A percentile compares a stretch with the other conserved stretches of the same genome.
phyloP scores from a whole-genome alignment of 192 early-diverging fungal species.

The Umbelopsis vinacea region DNA sequence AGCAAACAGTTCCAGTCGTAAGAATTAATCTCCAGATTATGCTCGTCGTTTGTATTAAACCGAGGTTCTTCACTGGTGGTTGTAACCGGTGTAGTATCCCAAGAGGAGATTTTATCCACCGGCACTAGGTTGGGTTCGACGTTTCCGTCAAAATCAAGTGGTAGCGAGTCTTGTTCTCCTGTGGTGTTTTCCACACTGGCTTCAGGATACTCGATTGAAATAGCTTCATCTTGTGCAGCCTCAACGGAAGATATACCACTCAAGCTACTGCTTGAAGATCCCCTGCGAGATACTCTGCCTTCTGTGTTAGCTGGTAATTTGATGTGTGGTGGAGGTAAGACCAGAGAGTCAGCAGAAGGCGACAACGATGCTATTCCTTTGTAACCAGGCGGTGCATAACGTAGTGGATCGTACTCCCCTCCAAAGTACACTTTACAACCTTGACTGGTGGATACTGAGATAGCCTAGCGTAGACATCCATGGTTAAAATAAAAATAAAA shows the following conservation, averaged over 20 bases:
- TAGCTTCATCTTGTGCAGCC: not conserved
- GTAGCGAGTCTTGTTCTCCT: no score
- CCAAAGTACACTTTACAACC: slow-evolving; percentile 64
- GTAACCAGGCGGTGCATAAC: slow-evolving; percentile 27
- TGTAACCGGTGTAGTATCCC: not conserved
- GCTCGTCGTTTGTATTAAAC: not conserved
- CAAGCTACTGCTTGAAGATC: not conserved
- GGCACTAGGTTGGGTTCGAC: slow-evolving; percentile 32
- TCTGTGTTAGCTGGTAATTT: not conserved
- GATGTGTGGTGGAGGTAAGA: slow-evolving; percentile 25
- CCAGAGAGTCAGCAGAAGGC: not conserved
- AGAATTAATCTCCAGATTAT: not conserved
- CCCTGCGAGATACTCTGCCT: not conserved
- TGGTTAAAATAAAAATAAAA: no score
- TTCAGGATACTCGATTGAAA: not conserved
- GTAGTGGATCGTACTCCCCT: slow-evolving; percentile 28
- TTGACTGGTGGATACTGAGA: slow-evolving; percentile 64
- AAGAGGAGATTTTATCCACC: not conserved
- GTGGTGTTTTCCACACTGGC: not conserved
- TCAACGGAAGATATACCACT: not conserved
- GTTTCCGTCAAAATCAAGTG: slow-evolving; percentile 16
- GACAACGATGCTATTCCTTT: slow-evolving; percentile 19
- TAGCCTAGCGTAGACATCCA: slow-evolving; percentile 41
- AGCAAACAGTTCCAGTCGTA: not conserved
- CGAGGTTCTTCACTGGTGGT: no score